Conservation (phyloP, 257 asterid species). For the Penstemon newberryi region DNA sequence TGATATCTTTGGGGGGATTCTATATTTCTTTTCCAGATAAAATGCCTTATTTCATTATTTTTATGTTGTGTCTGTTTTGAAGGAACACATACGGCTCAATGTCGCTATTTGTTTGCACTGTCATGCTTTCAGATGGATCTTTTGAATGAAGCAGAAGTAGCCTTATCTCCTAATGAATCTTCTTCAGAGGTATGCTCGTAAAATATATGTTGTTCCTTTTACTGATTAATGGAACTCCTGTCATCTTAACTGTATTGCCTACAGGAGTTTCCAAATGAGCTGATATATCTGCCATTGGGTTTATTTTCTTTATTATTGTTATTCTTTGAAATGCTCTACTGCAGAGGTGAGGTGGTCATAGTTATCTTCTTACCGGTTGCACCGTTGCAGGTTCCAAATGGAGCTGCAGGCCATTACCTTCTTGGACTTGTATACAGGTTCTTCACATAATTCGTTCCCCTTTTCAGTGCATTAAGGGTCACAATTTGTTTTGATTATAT, state of each 20-base stretch:
- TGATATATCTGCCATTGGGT: conserved; percentile 3
- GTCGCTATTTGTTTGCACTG: conserved; percentile 95
- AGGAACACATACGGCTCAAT: conserved; percentile 75
- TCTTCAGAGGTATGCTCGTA: conserved; percentile 59
- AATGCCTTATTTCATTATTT: conserved; percentile 23
- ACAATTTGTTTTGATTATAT: neutral
- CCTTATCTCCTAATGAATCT: conserved; percentile 71
- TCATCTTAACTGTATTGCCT: neutral
- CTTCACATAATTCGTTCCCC: conserved; percentile 18
- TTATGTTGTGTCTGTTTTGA: conserved; percentile 34
- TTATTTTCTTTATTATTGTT: conserved; percentile 10
- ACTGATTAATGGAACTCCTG: conserved; percentile 9
- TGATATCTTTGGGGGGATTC: conserved; percentile 6
- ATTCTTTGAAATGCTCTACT: conserved; percentile 14
- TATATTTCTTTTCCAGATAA: conserved; percentile 10
- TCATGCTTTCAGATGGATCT: conserved; percentile 97
- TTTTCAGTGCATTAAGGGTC: conserved; percentile 4
- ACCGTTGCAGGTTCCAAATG: conserved; percentile 85
- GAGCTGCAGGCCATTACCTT: conserved; percentile 97
- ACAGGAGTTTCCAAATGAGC: conserved; percentile 14
- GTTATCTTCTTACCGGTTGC: conserved; percentile 31
- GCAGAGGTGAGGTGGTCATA: conserved; percentile 22
- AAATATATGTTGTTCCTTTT: neutral
- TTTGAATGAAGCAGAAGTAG: conserved; percentile 81
- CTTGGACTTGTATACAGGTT: conserved; percentile 98